These are phyloP conservation scores for Epichloe gansuensis DNA, from an alignment of 2,329 filamentous ascomycete species.

Conservation along the genomic window DNA sequence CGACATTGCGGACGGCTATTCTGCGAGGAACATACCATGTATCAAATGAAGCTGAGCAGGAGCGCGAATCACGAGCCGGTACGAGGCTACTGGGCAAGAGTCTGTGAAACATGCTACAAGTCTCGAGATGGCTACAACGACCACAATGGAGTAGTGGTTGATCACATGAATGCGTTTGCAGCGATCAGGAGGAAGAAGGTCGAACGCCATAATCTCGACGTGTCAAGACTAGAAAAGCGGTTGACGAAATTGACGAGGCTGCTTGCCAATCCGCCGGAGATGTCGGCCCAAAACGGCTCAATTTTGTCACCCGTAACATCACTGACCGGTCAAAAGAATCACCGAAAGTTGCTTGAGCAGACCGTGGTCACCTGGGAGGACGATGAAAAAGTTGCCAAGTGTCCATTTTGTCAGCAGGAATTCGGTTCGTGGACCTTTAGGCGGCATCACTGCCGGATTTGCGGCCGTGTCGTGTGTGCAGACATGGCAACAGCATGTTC, in stretches of 20 bases:
- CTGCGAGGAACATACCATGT: constrained; percentile 98
- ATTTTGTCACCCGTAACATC: constrained; percentile 48
- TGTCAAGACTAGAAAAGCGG: constrained; percentile 81
- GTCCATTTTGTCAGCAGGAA: constrained; percentile 91
- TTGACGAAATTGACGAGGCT: constrained; percentile 81
- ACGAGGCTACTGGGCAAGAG: constrained; percentile 81
- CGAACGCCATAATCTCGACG: constrained; percentile 75
- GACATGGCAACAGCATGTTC: constrained; percentile 79
- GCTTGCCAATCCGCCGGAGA: constrained; percentile 58
- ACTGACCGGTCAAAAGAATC: constrained; percentile 55
- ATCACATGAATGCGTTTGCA: constrained; percentile 61
- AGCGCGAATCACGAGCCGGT: constrained; percentile 83
- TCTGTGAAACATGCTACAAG: constrained; percentile 99
- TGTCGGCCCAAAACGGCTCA: constrained; percentile 35
- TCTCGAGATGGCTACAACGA: constrained; percentile 93
- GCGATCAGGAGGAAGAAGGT: constrained; percentile 62
- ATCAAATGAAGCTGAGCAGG: constrained; percentile 93
- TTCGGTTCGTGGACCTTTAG: constrained; percentile 90
- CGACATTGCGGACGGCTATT: constrained; percentile 86
- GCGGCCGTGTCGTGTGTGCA: constrained; percentile 83
- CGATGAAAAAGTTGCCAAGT: constrained; percentile 64
- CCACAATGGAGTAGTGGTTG: constrained; percentile 55
- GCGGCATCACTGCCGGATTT: constrained; percentile 87
- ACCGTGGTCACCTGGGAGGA: constrained; percentile 93
- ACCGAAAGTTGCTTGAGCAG: constrained; percentile 74